A percentile compares a stretch with the other conserved stretches of the same genome.
These are phyloP conservation scores for Debaryomyces tyrocola DNA, from an alignment of 805 yeast genomes.

Conservation along the genomic window DNA sequence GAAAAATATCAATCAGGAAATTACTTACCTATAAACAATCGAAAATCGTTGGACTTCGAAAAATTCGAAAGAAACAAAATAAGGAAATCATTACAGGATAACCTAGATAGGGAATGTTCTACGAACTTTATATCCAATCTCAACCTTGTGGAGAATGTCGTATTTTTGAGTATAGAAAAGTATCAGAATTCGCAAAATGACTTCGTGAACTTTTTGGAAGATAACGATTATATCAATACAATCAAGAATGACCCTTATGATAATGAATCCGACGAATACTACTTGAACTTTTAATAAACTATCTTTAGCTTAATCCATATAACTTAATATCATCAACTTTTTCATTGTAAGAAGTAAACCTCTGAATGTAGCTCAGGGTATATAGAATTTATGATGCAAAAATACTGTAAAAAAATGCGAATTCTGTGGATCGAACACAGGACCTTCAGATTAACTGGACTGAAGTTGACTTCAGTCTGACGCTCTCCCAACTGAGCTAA, in stretches of 20 bases:
- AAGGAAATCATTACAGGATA: conserved; percentile 8
- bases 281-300: neutral
- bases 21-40: conserved; percentile 15
- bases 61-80: conserved; percentile 13
- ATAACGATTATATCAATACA: conserved; percentile 11
- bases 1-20: conserved; percentile 2
- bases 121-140: conserved; percentile 9
- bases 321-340: too few species aligned
- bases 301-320: neutral
- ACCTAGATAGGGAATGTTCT: neutral
- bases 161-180: conserved; percentile 14
- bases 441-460: conserved; percentile 69
- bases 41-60: conserved; percentile 23
- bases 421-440: conserved; percentile 85
- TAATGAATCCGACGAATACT: conserved; percentile 6
- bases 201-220: conserved; percentile 5
- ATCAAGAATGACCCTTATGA: conserved; percentile 13
- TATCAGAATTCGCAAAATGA: neutral
- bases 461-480: conserved; percentile 35
- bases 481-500: conserved; percentile 32
- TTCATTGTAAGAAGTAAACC: too few species aligned
- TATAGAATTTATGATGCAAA: neutral
- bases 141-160: conserved; percentile 19
- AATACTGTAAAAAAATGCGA: conserved; percentile 44
- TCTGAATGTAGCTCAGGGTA: too few species aligned